Conservation (phyloP, 352 stramenopile genomes). For the Peronospora belbahrii region DNA sequence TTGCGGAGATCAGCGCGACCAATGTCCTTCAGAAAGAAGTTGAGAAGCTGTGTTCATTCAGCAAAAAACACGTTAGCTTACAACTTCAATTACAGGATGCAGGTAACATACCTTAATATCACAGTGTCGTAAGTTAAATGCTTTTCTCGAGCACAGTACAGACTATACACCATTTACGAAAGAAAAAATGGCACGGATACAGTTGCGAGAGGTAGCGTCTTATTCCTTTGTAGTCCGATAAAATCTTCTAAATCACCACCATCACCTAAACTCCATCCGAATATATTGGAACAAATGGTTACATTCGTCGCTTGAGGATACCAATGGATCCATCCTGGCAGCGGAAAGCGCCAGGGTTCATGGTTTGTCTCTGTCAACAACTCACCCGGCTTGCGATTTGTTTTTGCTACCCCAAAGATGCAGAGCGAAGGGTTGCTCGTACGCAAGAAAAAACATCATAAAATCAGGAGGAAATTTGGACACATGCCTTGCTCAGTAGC, state of each 20-base stretch:
- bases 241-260: constrained; percentile 95
- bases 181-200: constrained; percentile 89
- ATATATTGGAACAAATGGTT: constrained; percentile 91
- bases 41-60: constrained; percentile 80
- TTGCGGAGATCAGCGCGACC: constrained; percentile 28
- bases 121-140: constrained; percentile 94
- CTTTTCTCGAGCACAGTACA: constrained; percentile 88
- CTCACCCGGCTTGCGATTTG: constrained; percentile 60
- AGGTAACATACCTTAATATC: constrained; percentile 89
- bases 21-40: constrained; percentile 94
- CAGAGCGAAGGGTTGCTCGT: constrained; percentile 40
- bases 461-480: constrained; percentile 92
- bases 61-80: constrained; percentile 1
- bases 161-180: constrained; percentile 94
- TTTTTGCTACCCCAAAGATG: constrained; percentile 54
- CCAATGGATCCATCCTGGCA: neutral
- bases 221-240: constrained; percentile 76
- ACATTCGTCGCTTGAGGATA: constrained; percentile 2
- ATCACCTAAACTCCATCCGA: constrained; percentile 96
- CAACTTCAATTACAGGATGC: neutral
- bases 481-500: constrained; percentile 82
- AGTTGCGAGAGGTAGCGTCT: constrained; percentile 43
- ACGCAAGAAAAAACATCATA: constrained; percentile 88
- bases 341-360: constrained; percentile 1
- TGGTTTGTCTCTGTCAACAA: constrained; percentile 27